A percentile compares a stretch with the other conserved stretches of the same genome.
Evolutionary conservation across 140 eudicot species (phyloP).

Genomic region (Flaveria floridana): DNA sequence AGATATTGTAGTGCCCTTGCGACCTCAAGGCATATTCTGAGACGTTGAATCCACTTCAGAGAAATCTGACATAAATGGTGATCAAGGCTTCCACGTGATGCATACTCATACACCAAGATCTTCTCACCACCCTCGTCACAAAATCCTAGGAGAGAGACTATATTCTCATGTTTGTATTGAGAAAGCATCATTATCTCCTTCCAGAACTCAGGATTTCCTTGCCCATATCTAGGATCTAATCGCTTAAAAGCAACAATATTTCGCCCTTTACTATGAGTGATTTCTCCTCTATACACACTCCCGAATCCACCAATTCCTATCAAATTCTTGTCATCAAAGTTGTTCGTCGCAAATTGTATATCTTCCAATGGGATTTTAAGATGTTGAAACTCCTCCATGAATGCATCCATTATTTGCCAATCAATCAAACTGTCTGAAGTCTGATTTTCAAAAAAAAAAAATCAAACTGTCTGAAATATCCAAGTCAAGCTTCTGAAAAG

Average conservation of each 20-base stretch:
- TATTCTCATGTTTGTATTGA: constrained; percentile 11
- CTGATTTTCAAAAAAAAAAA: too few species aligned
- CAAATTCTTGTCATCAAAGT: background rate
- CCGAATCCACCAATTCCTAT: constrained; percentile 11
- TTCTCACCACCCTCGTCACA: constrained; percentile 3
- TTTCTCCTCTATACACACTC: background rate
- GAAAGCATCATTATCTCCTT: constrained; percentile 21
- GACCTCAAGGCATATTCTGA: background rate
- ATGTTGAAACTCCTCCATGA: constrained; percentile 13
- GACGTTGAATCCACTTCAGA: constrained; percentile 13
- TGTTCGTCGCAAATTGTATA: background rate
- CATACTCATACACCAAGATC: background rate
- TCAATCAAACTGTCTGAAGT: background rate
- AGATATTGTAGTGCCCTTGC: background rate
- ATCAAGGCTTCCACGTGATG: constrained; percentile 18
- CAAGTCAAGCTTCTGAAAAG: background rate
- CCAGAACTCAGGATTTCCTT: constrained; percentile 4
- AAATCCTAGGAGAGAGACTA: constrained; percentile 1
- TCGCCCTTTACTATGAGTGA: background rate
- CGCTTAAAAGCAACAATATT: constrained; percentile 8
- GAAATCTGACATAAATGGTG: background rate
- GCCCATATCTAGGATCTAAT: constrained; percentile 20
- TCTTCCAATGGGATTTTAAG: background rate
- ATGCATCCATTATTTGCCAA: background rate
- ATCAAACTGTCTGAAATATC: background rate